These are phyloP conservation scores for Yamadazyma laniorum DNA, from an alignment of 805 yeast species.

Conservation along the genomic window DNA sequence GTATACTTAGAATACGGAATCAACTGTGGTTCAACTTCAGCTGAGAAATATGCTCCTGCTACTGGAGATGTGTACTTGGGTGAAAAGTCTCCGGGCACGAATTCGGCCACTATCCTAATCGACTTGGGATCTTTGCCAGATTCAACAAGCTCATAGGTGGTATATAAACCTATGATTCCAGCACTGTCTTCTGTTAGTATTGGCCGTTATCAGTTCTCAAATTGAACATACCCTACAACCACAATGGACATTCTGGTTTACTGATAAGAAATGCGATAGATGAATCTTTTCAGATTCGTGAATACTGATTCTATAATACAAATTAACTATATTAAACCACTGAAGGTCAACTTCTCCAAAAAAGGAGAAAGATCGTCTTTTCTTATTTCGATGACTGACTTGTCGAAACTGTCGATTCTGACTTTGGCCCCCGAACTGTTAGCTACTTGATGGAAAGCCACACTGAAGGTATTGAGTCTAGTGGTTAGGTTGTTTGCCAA, in stretches of 20 bases:
- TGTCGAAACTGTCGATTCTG: conserved; percentile 90
- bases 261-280: neutral
- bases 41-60: conserved; percentile 52
- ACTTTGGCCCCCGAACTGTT: conserved; percentile 81
- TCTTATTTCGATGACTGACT: conserved; percentile 85
- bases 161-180: conserved; percentile 67
- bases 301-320: conserved; percentile 3
- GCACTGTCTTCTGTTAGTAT: conserved; percentile 31
- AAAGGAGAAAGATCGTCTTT: conserved; percentile 87
- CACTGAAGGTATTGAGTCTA: conserved; percentile 77
- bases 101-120: conserved; percentile 61
- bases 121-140: conserved; percentile 33
- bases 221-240: conserved; percentile 27
- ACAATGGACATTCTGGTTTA: conserved; percentile 24
- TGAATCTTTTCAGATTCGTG: too few species aligned
- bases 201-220: conserved; percentile 2
- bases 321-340: conserved; percentile 46
- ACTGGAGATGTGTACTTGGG: conserved; percentile 75
- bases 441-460: conserved; percentile 89
- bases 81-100: conserved; percentile 75
- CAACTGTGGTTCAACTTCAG: conserved; percentile 48
- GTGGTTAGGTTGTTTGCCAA: conserved; percentile 48
- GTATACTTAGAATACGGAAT: conserved; percentile 56
- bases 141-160: conserved; percentile 49
- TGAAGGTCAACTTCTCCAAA: conserved; percentile 74